Conservation (phyloP, 495 filamentous ascomycete genomes). For the Penicillium pulvis region DNA sequence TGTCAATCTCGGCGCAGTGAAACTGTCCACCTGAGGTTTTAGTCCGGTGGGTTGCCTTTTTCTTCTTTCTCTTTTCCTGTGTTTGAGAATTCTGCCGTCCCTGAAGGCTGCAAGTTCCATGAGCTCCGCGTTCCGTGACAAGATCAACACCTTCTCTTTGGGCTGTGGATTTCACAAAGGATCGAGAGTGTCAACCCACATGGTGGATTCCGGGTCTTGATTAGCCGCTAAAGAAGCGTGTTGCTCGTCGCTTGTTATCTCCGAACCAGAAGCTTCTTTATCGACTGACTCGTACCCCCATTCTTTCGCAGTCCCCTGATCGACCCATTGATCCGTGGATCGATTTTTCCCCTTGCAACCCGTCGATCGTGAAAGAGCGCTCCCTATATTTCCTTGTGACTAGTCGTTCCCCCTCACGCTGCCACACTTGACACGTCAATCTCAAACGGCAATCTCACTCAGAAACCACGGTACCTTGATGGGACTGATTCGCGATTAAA, state of each 20-base stretch:
- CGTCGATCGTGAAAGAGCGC: slow-evolving; percentile 7
- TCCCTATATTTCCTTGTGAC: slow-evolving; percentile 15
- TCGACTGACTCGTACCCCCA: slow-evolving; percentile 11
- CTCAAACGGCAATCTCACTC: slow-evolving; percentile 1
- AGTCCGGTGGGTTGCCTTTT: slow-evolving; percentile 6
- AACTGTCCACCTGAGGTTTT: slow-evolving; percentile 2
- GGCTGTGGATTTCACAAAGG: background rate
- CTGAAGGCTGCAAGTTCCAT: background rate
- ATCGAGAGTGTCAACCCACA: slow-evolving; percentile 25
- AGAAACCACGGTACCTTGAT: slow-evolving; percentile 15
- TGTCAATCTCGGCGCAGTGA: slow-evolving; percentile 2
- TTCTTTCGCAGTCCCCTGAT: slow-evolving; percentile 20
- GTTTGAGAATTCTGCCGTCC: background rate
- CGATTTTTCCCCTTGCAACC: slow-evolving; percentile 21
- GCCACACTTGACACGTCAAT: slow-evolving; percentile 30
- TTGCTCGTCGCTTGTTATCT: slow-evolving; percentile 14
- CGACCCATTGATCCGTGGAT: slow-evolving; percentile 8
- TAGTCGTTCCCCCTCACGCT: slow-evolving; percentile 17
- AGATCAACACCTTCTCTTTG: background rate
- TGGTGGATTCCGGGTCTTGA: slow-evolving; percentile 32
- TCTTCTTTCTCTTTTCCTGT: background rate
- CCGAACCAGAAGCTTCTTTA: slow-evolving; percentile 27
- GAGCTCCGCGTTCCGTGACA: background rate
- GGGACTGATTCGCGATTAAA: slow-evolving; percentile 13
- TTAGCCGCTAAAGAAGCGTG: slow-evolving; percentile 31